Conservation (phyloP, 163 green algal genomes). For the Chloromonas sp. region DNA sequence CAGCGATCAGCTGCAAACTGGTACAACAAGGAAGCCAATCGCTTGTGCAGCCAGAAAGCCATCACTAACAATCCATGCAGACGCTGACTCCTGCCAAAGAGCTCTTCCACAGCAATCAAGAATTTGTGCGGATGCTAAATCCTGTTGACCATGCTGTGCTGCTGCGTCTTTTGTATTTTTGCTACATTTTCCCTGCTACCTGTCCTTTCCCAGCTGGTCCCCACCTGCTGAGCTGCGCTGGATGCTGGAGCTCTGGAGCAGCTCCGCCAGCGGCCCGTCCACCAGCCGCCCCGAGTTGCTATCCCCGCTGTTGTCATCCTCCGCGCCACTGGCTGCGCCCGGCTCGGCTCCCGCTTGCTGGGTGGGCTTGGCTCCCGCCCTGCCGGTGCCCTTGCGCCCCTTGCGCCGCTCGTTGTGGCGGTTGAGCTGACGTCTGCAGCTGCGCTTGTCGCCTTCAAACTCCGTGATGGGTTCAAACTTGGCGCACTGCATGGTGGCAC, state of each 20-base stretch:
- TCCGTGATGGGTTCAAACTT: constrained; percentile 40
- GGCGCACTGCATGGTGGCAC: constrained; percentile 36
- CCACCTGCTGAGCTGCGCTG: neutral
- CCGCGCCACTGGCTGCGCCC: neutral
- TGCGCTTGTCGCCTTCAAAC: constrained; percentile 46
- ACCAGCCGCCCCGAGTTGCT: neutral
- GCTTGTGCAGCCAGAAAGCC: no score
- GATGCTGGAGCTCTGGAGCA: neutral
- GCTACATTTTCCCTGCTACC: neutral
- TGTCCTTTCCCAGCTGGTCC: neutral
- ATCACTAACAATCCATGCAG: no score
- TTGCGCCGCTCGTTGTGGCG: constrained; percentile 61
- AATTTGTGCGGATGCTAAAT: no score
- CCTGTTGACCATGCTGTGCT: no score
- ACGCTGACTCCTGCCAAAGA: no score
- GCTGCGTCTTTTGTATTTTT: no score
- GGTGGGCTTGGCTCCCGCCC: constrained; percentile 1
- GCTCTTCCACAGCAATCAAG: no score
- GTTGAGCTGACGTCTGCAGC: constrained; percentile 58
- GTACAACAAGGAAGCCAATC: no score
- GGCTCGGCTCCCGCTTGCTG: no score
- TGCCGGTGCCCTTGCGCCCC: constrained; percentile 1
- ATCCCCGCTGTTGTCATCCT: neutral
- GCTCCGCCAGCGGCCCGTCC: neutral
- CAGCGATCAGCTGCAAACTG: no score